These are phyloP conservation scores for Hura crepitans DNA, from an alignment of 441 rosid genomes.

Conservation along the genomic window DNA sequence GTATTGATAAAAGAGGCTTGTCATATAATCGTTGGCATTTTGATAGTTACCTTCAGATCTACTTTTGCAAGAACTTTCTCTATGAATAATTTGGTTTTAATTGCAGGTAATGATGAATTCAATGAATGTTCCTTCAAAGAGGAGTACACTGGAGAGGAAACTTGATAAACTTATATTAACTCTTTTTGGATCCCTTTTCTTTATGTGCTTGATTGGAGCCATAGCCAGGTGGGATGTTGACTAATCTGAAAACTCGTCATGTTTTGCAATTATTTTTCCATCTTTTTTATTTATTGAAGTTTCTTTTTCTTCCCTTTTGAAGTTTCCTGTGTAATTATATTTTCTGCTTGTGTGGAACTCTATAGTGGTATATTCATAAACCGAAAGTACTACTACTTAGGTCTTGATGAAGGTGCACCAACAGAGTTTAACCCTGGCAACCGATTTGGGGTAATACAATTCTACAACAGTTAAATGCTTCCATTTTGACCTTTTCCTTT, in stretches of 20 bases:
- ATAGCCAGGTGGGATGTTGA: slow-evolving; percentile 66
- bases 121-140: slow-evolving; percentile 97
- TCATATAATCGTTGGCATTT: slow-evolving; percentile 1
- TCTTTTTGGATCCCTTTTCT: slow-evolving; percentile 77
- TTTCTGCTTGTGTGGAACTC: slow-evolving; percentile 25
- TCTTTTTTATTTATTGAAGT: slow-evolving; percentile 9
- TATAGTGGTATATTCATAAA: slow-evolving; percentile 86
- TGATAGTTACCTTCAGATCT: slow-evolving; percentile 5
- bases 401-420: slow-evolving; percentile 46
- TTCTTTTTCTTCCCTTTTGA: background rate
- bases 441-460: slow-evolving; percentile 52
- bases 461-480: slow-evolving; percentile 16
- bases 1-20: background rate
- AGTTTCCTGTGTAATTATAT: slow-evolving; percentile 14
- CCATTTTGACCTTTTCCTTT: slow-evolving; percentile 13
- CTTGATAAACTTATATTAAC: slow-evolving; percentile 95
- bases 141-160: slow-evolving; percentile 98
- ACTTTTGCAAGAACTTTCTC: slow-evolving; percentile 13
- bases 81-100: slow-evolving; percentile 26
- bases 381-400: slow-evolving; percentile 63
- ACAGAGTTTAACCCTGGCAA: slow-evolving; percentile 63
- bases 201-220: slow-evolving; percentile 84
- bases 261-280: background rate
- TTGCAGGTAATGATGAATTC: slow-evolving; percentile 99
- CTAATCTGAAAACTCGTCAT: slow-evolving; percentile 18